Percentiles rank a stretch among this genome's conserved stretches.
Evolutionary conservation across 257 asterid species (phyloP).

Genomic region (Penstemon newberryi): DNA sequence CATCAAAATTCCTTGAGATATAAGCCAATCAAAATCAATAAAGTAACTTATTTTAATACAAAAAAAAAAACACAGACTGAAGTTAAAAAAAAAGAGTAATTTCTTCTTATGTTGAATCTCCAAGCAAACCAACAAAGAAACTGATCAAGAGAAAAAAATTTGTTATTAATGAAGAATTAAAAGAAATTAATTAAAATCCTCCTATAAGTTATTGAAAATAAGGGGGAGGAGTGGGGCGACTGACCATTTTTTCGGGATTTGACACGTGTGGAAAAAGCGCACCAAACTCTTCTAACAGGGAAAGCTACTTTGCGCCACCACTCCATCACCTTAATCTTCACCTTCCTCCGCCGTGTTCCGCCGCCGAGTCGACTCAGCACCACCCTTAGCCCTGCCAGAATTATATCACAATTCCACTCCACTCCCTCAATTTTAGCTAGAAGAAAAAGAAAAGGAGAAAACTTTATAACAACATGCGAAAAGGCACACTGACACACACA

Average conservation of each 20-base stretch:
- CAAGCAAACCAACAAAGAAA: too few species aligned
- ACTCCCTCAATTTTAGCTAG: too few species aligned
- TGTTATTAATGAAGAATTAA: neutral
- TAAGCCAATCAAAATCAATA: neutral
- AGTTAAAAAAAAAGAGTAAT: too few species aligned
- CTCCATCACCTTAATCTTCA: conserved; percentile 58
- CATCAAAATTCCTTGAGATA: too few species aligned
- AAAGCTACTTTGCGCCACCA: conserved; percentile 79
- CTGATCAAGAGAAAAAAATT: neutral
- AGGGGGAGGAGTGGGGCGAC: neutral
- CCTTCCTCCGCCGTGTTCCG: conserved; percentile 54
- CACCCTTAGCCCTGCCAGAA: conserved; percentile 72
- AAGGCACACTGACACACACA: too few species aligned
- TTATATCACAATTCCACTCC: neutral
- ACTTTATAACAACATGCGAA: too few species aligned
- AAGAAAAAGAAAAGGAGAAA: neutral
- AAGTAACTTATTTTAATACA: neutral
- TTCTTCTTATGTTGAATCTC: neutral
- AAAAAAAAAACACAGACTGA: neutral
- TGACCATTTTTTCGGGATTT: conserved; percentile 69
- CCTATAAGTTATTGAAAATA: neutral
- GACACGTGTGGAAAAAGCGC: conserved; percentile 60
- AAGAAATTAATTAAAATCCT: neutral
- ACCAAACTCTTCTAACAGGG: conserved; percentile 78
- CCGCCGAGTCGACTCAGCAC: conserved; percentile 47